phyloP scores from a whole-genome alignment of 495 filamentous ascomycete species.

The Annulohypoxylon maeteangense region DNA sequence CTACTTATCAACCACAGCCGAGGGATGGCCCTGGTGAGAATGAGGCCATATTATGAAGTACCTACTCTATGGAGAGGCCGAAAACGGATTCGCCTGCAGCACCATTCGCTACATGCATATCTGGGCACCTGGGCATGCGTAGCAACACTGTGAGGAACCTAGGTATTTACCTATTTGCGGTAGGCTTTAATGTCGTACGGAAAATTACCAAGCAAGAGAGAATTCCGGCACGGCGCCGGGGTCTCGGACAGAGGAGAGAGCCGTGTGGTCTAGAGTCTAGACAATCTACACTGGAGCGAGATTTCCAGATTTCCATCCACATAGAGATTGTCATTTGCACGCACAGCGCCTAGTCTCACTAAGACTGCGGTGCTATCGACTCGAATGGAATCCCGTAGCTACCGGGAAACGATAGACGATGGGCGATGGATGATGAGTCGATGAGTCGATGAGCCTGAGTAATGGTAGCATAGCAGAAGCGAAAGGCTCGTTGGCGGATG shows the following conservation, averaged over 20 bases:
- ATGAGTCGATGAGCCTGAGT: neutral
- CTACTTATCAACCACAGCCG: slow-evolving; percentile 29
- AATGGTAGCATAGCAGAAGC: slow-evolving; percentile 4
- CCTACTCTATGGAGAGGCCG: slow-evolving; percentile 30
- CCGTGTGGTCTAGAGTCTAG: neutral
- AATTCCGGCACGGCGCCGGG: slow-evolving; percentile 22
- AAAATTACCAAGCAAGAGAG: slow-evolving; percentile 15
- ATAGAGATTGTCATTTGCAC: slow-evolving; percentile 6
- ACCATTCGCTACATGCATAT: slow-evolving; percentile 8
- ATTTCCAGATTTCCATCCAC: neutral
- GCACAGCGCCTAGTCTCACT: slow-evolving; percentile 3
- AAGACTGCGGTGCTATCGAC: slow-evolving; percentile 20
- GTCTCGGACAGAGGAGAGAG: slow-evolving; percentile 21
- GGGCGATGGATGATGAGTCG: neutral
- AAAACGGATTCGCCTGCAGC: slow-evolving; percentile 31
- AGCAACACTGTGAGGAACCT: slow-evolving; percentile 30
- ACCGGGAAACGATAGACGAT: neutral
- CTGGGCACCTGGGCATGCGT: slow-evolving; percentile 21
- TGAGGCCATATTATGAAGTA: slow-evolving; percentile 26
- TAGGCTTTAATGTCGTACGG: slow-evolving; percentile 23
- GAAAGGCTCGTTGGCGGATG: slow-evolving; percentile 20
- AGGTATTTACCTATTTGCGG: slow-evolving; percentile 15
- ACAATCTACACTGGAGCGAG: neutral
- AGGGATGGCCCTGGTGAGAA: slow-evolving; percentile 26
- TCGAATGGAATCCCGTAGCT: neutral